Conservation (phyloP, 1,139 yeast genomes). For the Casaregolazyma lundiana region DNA sequence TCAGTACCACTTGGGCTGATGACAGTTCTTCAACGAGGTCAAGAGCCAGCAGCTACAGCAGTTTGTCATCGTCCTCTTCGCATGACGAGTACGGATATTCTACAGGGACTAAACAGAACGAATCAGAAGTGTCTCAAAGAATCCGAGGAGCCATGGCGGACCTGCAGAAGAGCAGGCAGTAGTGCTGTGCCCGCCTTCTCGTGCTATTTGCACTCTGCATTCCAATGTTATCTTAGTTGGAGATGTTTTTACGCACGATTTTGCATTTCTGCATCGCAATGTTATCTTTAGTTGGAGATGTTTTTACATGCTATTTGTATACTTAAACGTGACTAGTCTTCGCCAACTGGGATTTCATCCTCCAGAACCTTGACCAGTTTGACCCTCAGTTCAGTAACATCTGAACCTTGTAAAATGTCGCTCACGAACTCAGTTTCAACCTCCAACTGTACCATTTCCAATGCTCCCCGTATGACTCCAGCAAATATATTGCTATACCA, state of each 20-base stretch:
- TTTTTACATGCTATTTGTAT: conserved; percentile 1
- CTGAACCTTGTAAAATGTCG: conserved; percentile 81
- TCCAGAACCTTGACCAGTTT: conserved; percentile 68
- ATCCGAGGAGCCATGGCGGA: conserved; percentile 30
- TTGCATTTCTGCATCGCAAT: background rate
- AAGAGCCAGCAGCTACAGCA: conserved; percentile 12
- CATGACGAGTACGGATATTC: conserved; percentile 11
- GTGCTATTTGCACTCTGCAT: too few species aligned
- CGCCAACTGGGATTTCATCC: conserved; percentile 97
- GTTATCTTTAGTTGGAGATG: background rate
- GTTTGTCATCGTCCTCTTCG: conserved; percentile 11
- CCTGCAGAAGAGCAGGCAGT: conserved; percentile 16
- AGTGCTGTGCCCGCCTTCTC: too few species aligned
- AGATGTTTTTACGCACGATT: background rate
- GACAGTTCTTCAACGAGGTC: conserved; percentile 5
- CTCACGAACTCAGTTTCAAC: conserved; percentile 77
- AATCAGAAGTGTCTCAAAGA: conserved; percentile 27
- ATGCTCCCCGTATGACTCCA: conserved; percentile 86
- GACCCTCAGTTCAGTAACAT: conserved; percentile 71
- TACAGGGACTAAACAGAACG: conserved; percentile 22
- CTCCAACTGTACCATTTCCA: conserved; percentile 94
- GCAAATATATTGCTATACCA: conserved; percentile 92
- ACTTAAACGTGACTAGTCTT: conserved; percentile 49
- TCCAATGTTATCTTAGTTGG: too few species aligned
- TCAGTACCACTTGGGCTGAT: conserved; percentile 20